phyloP scores from a whole-genome alignment of 371 early-diverging fungal species.

The Blakeslea trispora region DNA sequence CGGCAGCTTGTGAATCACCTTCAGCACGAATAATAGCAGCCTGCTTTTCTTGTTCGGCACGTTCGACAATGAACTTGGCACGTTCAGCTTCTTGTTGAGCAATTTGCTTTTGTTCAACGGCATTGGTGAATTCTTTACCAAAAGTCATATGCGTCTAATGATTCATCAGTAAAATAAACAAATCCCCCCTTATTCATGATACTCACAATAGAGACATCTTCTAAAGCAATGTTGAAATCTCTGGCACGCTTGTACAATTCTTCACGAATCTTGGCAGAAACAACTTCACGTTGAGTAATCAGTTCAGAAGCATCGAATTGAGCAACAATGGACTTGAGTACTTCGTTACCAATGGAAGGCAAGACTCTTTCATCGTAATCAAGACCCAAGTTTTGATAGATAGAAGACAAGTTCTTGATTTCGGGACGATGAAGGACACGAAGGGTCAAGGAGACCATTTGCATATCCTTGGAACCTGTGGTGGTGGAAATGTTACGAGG shows the following conservation, averaged over 20 bases:
- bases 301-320: slow-evolving; percentile 98
- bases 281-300: slow-evolving; percentile 98
- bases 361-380: slow-evolving; percentile 98
- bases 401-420: slow-evolving; percentile 68
- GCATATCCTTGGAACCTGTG: slow-evolving; percentile 88
- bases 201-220: slow-evolving; percentile 96
- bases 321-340: slow-evolving; percentile 97
- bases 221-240: slow-evolving; percentile 94
- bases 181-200: not conserved
- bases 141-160: slow-evolving; percentile 96
- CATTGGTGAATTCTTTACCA: slow-evolving; percentile 95
- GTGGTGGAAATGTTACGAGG: slow-evolving; percentile 97
- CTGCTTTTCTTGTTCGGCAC: slow-evolving; percentile 96
- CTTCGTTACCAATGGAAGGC: slow-evolving; percentile 98
- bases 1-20: slow-evolving; percentile 94
- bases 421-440: slow-evolving; percentile 95
- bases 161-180: slow-evolving; percentile 6
- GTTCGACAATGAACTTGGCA: slow-evolving; percentile 90
- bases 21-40: slow-evolving; percentile 98
- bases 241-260: slow-evolving; percentile 91
- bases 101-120: slow-evolving; percentile 91
- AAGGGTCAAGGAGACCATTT: slow-evolving; percentile 90
- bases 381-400: slow-evolving; percentile 91
- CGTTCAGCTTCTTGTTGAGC: slow-evolving; percentile 98
- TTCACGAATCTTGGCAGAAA: slow-evolving; percentile 92